These are phyloP conservation scores for Rosa lucieae DNA, from an alignment of 306 rosid genomes.

Conservation along the genomic window DNA sequence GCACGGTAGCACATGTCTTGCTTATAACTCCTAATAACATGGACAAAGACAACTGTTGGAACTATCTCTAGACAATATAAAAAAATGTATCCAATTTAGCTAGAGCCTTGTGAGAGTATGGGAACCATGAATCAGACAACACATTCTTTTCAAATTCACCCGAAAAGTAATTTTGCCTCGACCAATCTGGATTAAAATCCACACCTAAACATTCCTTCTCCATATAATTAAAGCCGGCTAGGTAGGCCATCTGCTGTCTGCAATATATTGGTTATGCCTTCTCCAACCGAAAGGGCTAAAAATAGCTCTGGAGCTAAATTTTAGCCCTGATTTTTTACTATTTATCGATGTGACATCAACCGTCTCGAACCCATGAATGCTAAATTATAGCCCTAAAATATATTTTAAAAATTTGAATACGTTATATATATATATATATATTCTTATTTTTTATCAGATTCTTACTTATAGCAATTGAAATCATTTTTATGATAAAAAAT, in stretches of 20 bases:
- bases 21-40: not conserved
- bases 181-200: slow-evolving; percentile 41
- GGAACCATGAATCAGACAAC: slow-evolving; percentile 49
- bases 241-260: slow-evolving; percentile 15
- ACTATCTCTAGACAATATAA: not conserved
- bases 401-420: too few relatives aligned
- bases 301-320: too few relatives aligned
- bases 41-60: not conserved
- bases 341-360: too few relatives aligned
- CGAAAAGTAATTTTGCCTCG: slow-evolving; percentile 58
- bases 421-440: too few relatives aligned
- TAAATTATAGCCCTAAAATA: too few relatives aligned
- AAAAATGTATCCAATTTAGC: not conserved
- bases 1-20: not conserved
- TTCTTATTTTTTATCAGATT: too few relatives aligned
- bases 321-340: too few relatives aligned
- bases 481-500: too few relatives aligned
- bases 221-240: slow-evolving; percentile 28
- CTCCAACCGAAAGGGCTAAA: too few relatives aligned
- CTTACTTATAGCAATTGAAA: too few relatives aligned
- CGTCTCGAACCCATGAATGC: too few relatives aligned
- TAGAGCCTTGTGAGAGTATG: slow-evolving; percentile 10
- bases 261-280: not conserved
- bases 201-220: slow-evolving; percentile 36
- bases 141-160: slow-evolving; percentile 58